Conservation (phyloP, 2,329 filamentous ascomycete genomes). For the Colletotrichum tamarilloi region DNA sequence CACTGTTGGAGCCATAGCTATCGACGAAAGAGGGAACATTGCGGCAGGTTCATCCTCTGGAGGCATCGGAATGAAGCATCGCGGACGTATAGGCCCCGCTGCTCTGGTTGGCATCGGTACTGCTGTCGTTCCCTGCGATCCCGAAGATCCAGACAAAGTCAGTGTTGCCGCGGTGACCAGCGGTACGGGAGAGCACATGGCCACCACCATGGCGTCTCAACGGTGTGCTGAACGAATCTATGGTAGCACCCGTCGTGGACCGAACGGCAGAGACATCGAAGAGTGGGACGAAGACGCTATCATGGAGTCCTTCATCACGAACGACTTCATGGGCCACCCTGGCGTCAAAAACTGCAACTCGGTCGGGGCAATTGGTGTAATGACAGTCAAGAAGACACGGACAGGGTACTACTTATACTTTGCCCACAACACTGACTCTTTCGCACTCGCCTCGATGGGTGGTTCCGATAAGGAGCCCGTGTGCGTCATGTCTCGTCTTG, state of each 20-base stretch:
- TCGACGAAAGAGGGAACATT: conserved; percentile 87
- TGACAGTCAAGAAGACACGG: conserved; percentile 86
- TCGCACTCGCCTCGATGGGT: conserved; percentile 89
- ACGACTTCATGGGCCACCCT: conserved; percentile 95
- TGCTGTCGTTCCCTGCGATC: conserved; percentile 83
- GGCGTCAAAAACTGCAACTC: conserved; percentile 84
- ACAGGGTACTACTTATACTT: conserved; percentile 88
- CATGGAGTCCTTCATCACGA: conserved; percentile 79
- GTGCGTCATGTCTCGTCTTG: conserved; percentile 88
- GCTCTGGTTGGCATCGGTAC: conserved; percentile 93
- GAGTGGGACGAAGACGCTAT: conserved; percentile 82
- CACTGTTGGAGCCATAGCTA: conserved; percentile 94
- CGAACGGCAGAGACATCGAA: conserved; percentile 69
- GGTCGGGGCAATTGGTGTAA: conserved; percentile 88
- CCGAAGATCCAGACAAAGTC: conserved; percentile 74
- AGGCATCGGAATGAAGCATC: conserved; percentile 98
- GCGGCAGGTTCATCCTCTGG: conserved; percentile 96
- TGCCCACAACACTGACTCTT: conserved; percentile 93
- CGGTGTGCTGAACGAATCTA: conserved; percentile 89
- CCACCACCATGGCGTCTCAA: conserved; percentile 90
- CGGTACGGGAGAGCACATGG: conserved; percentile 98
- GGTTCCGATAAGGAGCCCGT: conserved; percentile 78
- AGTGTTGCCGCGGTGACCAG: conserved; percentile 89
- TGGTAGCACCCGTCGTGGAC: conserved; percentile 70
- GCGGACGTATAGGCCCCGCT: conserved; percentile 89